phyloP scores from a whole-genome alignment of 2,329 filamentous ascomycete genomes.

The Pestalotiopsis sp. region DNA sequence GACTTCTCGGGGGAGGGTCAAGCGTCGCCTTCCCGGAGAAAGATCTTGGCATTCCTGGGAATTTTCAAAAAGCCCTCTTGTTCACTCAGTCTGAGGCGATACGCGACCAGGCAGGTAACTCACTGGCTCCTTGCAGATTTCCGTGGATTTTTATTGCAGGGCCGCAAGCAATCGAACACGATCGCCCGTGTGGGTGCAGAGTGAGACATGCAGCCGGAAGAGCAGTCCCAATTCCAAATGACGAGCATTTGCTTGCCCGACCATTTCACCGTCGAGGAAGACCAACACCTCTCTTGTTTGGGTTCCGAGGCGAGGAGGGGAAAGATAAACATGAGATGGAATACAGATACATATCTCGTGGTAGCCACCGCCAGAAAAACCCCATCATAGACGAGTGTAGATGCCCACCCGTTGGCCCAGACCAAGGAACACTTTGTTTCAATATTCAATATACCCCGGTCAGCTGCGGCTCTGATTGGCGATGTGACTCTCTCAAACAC shows the following conservation, averaged over 20 bases:
- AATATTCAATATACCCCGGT: neutral
- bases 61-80: neutral
- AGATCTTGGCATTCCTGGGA: neutral
- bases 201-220: neutral
- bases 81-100: neutral
- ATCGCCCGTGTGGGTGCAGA: neutral
- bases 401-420: constrained; percentile 2
- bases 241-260: neutral
- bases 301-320: neutral
- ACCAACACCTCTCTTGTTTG: neutral
- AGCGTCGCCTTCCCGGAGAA: neutral
- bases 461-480: constrained; percentile 10
- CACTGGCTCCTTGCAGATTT: neutral
- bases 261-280: neutral
- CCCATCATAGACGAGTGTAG: neutral
- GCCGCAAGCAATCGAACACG: neutral
- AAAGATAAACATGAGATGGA: neutral
- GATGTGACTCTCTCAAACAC: constrained; percentile 10
- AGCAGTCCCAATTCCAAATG: neutral
- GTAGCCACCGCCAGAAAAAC: neutral
- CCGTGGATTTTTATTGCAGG: constrained; percentile 10
- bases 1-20: neutral
- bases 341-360: neutral
- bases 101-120: neutral
- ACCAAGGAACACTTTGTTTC: constrained; percentile 8